Evolutionary conservation across 176 grass and related monocot genomes (phyloP).

Genomic region (Paspalum notatum): DNA sequence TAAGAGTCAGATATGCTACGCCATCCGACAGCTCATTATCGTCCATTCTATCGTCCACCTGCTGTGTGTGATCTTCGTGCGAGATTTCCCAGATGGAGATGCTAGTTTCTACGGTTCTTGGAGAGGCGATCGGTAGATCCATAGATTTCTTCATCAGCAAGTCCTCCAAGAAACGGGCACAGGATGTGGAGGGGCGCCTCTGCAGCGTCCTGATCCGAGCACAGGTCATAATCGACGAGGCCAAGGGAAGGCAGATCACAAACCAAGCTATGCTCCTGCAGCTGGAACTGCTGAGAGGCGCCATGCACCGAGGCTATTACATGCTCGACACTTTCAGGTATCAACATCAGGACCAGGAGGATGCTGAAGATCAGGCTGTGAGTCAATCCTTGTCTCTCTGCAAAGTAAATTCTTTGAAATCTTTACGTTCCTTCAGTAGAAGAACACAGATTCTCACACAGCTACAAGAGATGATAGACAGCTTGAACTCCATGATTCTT

Average conservation of each 20-base stretch:
- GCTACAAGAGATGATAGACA: background rate
- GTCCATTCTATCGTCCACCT: background rate
- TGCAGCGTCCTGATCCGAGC: background rate
- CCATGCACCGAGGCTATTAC: constrained; percentile 13
- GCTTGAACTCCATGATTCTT: background rate
- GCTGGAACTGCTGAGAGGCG: background rate
- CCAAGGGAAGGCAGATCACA: background rate
- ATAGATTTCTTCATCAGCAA: background rate
- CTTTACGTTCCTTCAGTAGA: background rate
- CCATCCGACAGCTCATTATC: background rate
- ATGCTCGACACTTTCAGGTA: constrained; percentile 17
- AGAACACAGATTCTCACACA: background rate
- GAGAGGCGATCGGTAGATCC: background rate
- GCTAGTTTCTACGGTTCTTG: background rate
- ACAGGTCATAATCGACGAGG: background rate
- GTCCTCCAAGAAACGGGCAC: background rate
- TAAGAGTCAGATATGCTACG: background rate
- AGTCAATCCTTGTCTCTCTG: background rate
- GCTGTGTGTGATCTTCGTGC: background rate
- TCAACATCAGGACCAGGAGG: background rate
- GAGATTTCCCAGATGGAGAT: background rate
- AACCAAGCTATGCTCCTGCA: constrained; percentile 5
- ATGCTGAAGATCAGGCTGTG: background rate
- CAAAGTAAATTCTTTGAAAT: background rate
- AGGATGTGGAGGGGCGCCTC: background rate